Evolutionary conservation across 1,139 yeast species (phyloP).

Genomic region (Entelexis paramagnoliae): DNA sequence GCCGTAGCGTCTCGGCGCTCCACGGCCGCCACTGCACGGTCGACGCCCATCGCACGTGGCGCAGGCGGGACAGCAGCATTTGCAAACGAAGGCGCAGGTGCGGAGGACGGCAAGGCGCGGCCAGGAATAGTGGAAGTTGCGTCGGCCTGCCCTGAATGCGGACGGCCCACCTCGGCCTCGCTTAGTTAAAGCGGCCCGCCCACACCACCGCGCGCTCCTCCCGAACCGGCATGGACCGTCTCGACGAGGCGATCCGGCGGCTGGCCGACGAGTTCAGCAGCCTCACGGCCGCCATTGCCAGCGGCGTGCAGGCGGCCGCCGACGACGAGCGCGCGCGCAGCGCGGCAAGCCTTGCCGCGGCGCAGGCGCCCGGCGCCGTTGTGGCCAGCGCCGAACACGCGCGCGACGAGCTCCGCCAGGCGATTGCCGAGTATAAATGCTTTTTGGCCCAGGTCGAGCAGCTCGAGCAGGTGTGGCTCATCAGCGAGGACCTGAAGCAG

Average conservation of each 20-base stretch:
- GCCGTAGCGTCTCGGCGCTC: constrained; percentile 29
- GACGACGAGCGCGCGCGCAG: constrained; percentile 10
- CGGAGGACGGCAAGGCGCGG: too few relatives aligned
- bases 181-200: background rate
- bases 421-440: constrained; percentile 8
- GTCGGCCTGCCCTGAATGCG: too few relatives aligned
- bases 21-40: constrained; percentile 36
- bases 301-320: constrained; percentile 9
- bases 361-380: constrained; percentile 12
- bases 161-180: background rate
- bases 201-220: too few relatives aligned
- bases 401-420: constrained; percentile 4
- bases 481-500: constrained; percentile 19
- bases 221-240: constrained; percentile 8
- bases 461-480: constrained; percentile 20
- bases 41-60: constrained; percentile 2
- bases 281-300: constrained; percentile 4
- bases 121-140: too few relatives aligned
- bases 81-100: too few relatives aligned
- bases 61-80: background rate
- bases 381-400: constrained; percentile 15
- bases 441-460: constrained; percentile 15
- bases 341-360: constrained; percentile 10
- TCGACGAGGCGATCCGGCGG: constrained; percentile 10
- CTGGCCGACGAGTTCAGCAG: constrained; percentile 17